Percentiles rank a stretch among this genome's conserved stretches.
Conservation (phyloP, 768 basidiomycete genomes). For the Lentinus tigrinus region DNA sequence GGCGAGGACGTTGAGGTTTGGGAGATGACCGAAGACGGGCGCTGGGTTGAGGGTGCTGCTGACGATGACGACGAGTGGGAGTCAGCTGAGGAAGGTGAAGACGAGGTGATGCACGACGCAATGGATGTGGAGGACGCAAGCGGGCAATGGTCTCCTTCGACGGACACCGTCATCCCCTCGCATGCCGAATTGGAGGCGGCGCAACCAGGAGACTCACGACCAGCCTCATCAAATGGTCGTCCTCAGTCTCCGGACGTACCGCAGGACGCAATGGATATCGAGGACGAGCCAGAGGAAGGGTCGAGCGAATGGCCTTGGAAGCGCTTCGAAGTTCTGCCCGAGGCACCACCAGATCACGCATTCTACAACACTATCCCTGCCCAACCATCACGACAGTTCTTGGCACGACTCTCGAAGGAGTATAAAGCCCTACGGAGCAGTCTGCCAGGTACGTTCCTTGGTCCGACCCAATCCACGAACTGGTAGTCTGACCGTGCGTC, state of each 20-base stretch:
- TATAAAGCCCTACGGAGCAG: constrained; percentile 77
- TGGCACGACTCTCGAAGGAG: constrained; percentile 76
- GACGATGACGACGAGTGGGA: constrained; percentile 34
- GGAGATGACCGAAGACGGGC: constrained; percentile 40
- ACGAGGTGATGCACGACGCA: constrained; percentile 34
- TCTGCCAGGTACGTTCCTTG: constrained; percentile 64
- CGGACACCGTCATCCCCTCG: constrained; percentile 13
- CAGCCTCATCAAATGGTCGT: constrained; percentile 1
- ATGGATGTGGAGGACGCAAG: constrained; percentile 38
- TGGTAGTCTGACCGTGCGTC: background rate
- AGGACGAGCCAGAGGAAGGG: constrained; percentile 28
- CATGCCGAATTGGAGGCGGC: constrained; percentile 1
- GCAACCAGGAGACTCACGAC: constrained; percentile 9
- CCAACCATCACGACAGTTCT: constrained; percentile 71
- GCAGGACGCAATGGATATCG: constrained; percentile 26
- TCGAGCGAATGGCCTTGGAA: constrained; percentile 58
- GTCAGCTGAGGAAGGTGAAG: constrained; percentile 28
- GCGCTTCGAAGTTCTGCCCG: constrained; percentile 76
- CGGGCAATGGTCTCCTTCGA: constrained; percentile 27
- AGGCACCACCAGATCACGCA: constrained; percentile 80
- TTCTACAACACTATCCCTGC: constrained; percentile 62
- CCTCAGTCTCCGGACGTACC: constrained; percentile 28
- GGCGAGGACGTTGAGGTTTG: constrained; percentile 43
- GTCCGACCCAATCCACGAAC: background rate
- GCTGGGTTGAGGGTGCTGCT: constrained; percentile 28